Evolutionary conservation across 768 basidiomycete genomes (phyloP).

Genomic region (Boletus subparvulus): DNA sequence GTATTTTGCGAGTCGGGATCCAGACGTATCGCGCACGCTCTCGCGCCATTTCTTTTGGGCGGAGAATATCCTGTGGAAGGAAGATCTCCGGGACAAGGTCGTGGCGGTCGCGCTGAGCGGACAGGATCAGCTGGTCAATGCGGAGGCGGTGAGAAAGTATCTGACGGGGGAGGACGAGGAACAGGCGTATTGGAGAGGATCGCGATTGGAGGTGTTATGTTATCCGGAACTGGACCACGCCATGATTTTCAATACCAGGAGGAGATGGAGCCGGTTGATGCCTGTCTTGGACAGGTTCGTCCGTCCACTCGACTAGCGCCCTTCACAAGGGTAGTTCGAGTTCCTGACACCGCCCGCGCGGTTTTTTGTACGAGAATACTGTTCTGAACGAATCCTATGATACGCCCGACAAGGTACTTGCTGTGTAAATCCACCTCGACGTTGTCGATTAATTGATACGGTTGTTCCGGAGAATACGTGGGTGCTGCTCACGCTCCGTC

Average conservation of each 20-base stretch:
- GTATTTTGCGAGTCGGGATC: slow-evolving; percentile 65
- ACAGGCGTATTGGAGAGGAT: slow-evolving; percentile 28
- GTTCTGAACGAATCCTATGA: not conserved
- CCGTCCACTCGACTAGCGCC: not conserved
- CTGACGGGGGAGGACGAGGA: slow-evolving; percentile 35
- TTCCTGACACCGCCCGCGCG: not conserved
- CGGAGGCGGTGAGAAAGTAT: slow-evolving; percentile 38
- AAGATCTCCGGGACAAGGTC: slow-evolving; percentile 42
- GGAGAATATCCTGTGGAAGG: slow-evolving; percentile 59
- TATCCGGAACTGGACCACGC: slow-evolving; percentile 42
- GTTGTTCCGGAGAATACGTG: not conserved
- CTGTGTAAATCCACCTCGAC: too few species aligned
- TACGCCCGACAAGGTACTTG: not conserved
- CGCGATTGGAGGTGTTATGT: slow-evolving; percentile 40
- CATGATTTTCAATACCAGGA: slow-evolving; percentile 37
- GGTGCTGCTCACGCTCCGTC: too few species aligned
- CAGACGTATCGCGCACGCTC: slow-evolving; percentile 59
- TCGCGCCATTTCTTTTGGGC: slow-evolving; percentile 66
- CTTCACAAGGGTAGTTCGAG: not conserved
- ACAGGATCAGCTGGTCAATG: slow-evolving; percentile 44
- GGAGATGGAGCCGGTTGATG: slow-evolving; percentile 30
- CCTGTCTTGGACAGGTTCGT: slow-evolving; percentile 35
- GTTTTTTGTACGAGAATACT: not conserved
- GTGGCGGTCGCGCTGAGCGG: slow-evolving; percentile 40
- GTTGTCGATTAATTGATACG: too few species aligned